Base-by-base conservation (phyloP, 176 grass and related monocot species). In the Phoenix dactylifera region DNA sequence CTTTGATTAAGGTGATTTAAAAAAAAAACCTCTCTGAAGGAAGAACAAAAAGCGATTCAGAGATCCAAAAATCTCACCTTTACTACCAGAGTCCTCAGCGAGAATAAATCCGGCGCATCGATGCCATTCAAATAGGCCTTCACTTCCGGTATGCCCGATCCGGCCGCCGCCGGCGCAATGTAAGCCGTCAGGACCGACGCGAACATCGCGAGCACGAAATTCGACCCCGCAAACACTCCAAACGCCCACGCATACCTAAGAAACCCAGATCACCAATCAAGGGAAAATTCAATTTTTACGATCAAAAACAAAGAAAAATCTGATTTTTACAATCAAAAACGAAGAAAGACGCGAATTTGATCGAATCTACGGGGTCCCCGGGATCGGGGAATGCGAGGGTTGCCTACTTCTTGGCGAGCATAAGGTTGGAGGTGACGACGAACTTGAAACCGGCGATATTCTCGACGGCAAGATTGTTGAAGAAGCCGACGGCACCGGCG, bases 61-160 rank as follows among this genome's bases (percentile, higher is more conserved):
- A 44, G 7, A 44, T 44, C 35, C 35, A 10, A 58, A 66, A 48
- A 57, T 24, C 63, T 55, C 58, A 91, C 92, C 87, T 97, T 97
- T 18, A 97, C 92, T 4, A 82, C 51, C 26, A 97, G 66, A 29
- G 92, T 97, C 68, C 78, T 82, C 12, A 85, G 67, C 6, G 87
- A 91, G 72, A 91, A 97, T 63, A 97, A 80, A 15, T 84, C 74
- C 7, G 93, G 93, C 1, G 87, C 87, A 69, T 97, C 92, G 0
- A 97, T 84, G 15, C 87, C 92, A 49, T 88, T 97, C 69, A 97
- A 24, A 68, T 91, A 97, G 22, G 87, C 80, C 75, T 85, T 88
- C 69, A 91, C 87, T 58, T 97, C 92, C 3, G 92, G 87, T 52
- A 95, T 95, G 20, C 20, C 20, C 20, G 20, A 20, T 20, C 20